Evolutionary conservation across 345 rosid species (phyloP).

Genomic region (Zanthoxylum bungeanum): DNA sequence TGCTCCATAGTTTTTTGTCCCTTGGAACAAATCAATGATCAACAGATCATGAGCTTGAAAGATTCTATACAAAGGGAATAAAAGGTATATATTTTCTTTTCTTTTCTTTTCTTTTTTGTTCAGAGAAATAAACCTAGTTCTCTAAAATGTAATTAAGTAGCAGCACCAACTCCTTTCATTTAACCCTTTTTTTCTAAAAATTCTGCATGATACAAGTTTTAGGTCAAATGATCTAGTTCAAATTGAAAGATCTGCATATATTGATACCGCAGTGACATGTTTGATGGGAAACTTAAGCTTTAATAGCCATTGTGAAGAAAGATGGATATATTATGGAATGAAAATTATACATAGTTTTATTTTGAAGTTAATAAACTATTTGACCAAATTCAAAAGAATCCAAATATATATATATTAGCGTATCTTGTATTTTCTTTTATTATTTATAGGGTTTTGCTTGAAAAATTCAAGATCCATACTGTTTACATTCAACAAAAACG

Average conservation of each 20-base stretch:
- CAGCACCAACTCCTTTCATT: not conserved
- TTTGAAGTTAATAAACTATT: not conserved
- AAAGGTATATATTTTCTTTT: not conserved
- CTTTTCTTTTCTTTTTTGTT: not conserved
- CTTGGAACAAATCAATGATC: slow-evolving; percentile 13
- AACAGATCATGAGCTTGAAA: slow-evolving; percentile 5
- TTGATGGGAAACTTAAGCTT: not conserved
- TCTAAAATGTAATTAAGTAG: not conserved
- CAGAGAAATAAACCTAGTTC: not conserved
- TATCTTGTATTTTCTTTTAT: no score
- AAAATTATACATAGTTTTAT: not conserved
- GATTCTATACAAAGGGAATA: not conserved
- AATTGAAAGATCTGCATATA: not conserved
- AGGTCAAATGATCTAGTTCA: not conserved
- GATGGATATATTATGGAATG: no score
- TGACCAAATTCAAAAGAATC: slow-evolving; percentile 11
- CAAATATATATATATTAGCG: not conserved
- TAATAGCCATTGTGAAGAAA: no score
- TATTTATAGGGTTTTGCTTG: slow-evolving; percentile 11
- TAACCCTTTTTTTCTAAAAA: not conserved
- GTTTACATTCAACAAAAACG: slow-evolving; percentile 19
- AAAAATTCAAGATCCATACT: not conserved
- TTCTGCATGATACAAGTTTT: not conserved
- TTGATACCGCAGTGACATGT: not conserved
- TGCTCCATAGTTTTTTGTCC: slow-evolving; percentile 10